Percentiles rank a stretch among this genome's conserved stretches.
Conservation (phyloP, 768 basidiomycete genomes). For the Naganishia friedmannii region DNA sequence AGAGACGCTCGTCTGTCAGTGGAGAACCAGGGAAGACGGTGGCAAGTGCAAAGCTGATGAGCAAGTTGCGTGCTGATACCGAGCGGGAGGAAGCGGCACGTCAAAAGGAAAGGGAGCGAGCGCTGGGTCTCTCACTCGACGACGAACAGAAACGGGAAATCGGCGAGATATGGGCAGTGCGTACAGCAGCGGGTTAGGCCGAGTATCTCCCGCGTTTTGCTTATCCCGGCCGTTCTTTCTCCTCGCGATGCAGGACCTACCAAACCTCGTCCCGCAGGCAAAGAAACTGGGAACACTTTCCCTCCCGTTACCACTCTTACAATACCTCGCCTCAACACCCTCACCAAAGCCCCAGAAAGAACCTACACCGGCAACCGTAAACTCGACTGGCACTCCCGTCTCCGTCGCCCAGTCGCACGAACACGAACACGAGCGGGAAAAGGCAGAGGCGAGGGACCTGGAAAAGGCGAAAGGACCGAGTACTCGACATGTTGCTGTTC, state of each 20-base stretch:
- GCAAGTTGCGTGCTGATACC: conserved; percentile 24
- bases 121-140: conserved; percentile 29
- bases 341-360: not conserved
- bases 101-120: conserved; percentile 17
- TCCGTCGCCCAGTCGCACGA: not conserved
- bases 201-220: too few relatives aligned
- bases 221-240: too few relatives aligned
- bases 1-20: conserved; percentile 24
- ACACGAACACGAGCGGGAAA: not conserved
- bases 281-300: conserved; percentile 44
- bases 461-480: conserved; percentile 3
- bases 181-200: not conserved
- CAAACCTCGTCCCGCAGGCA: conserved; percentile 27
- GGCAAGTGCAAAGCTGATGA: conserved; percentile 38
- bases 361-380: not conserved
- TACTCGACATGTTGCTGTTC: not conserved
- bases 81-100: conserved; percentile 20
- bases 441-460: not conserved
- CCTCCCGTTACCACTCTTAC: conserved; percentile 35
- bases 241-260: conserved; percentile 10
- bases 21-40: conserved; percentile 35
- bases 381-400: not conserved
- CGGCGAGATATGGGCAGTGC: conserved; percentile 34
- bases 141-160: conserved; percentile 35
- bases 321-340: conserved; percentile 17